Evolutionary conservation across 148 eudicot species (phyloP).

Genomic region (Selenicereus undatus): DNA sequence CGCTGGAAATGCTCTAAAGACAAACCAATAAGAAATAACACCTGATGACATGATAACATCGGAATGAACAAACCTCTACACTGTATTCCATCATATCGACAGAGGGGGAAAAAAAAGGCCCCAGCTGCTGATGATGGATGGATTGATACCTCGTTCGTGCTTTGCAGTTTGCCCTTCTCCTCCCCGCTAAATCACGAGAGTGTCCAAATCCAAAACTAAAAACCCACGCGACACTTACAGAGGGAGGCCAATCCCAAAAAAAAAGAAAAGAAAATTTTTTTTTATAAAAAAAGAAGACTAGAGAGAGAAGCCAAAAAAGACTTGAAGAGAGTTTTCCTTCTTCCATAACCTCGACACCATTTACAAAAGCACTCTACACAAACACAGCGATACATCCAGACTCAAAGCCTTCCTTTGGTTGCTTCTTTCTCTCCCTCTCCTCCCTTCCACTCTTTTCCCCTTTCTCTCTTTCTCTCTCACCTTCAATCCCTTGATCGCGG

Average conservation of each 20-base stretch:
- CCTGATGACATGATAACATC: background rate
- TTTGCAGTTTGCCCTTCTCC: no score
- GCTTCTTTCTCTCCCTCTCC: conserved; percentile 1
- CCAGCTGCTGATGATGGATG: background rate
- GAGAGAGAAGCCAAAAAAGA: background rate
- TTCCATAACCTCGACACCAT: conserved; percentile 1
- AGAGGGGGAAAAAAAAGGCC: background rate
- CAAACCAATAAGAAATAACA: background rate
- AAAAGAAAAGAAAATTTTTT: background rate
- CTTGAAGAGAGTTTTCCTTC: background rate
- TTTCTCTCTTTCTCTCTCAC: background rate
- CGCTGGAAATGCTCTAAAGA: no score
- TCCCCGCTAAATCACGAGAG: background rate
- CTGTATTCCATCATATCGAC: background rate
- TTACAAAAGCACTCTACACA: conserved; percentile 10
- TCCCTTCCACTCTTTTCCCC: conserved; percentile 7
- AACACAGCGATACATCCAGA: background rate
- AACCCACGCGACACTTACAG: background rate
- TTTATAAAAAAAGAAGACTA: background rate
- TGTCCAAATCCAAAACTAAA: background rate
- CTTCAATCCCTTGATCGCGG: conserved; percentile 26
- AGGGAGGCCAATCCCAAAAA: background rate
- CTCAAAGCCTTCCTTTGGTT: background rate
- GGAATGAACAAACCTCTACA: background rate
- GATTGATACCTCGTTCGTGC: background rate